A percentile compares a stretch with the other conserved stretches of the same genome.
phyloP scores from a whole-genome alignment of 106 monocot species.

The Allium cepa region DNA sequence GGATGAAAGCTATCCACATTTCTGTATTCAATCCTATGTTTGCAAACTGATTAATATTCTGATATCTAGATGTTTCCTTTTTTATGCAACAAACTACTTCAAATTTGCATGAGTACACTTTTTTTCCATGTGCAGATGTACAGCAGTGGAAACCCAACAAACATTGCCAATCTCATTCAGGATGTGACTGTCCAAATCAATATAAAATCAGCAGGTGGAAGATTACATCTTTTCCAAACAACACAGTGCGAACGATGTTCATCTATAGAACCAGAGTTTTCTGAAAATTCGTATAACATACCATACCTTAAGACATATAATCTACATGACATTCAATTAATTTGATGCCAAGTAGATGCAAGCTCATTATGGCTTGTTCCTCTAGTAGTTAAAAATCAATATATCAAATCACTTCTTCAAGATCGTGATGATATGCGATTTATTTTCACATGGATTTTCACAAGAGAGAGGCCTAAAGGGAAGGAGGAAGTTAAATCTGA shows the following conservation, averaged over 20 bases:
- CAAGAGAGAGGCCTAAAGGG: constrained; percentile 91
- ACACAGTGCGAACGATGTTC: constrained; percentile 58
- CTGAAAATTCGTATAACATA: constrained; percentile 30
- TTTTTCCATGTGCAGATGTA: constrained; percentile 63
- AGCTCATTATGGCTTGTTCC: constrained; percentile 81
- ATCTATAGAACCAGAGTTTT: constrained; percentile 29
- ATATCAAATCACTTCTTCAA: constrained; percentile 31
- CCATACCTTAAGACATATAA: constrained; percentile 65
- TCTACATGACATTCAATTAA: constrained; percentile 88
- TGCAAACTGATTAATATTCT: background rate
- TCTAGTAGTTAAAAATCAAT: constrained; percentile 51
- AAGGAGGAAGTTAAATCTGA: constrained; percentile 93
- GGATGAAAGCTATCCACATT: background rate
- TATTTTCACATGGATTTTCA: constrained; percentile 75
- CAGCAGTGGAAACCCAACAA: constrained; percentile 98
- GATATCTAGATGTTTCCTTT: background rate
- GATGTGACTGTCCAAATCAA: constrained; percentile 86
- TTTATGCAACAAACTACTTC: background rate
- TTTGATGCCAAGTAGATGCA: constrained; percentile 94
- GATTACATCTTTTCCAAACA: constrained; percentile 67
- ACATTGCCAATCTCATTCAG: constrained; percentile 86
- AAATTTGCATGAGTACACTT: background rate
- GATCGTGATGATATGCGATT: constrained; percentile 23
- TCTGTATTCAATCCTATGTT: background rate
- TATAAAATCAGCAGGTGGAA: constrained; percentile 66